Evolutionary conservation across 129 eudicot genomes (phyloP).

Genomic region (Cynara cardunculus): DNA sequence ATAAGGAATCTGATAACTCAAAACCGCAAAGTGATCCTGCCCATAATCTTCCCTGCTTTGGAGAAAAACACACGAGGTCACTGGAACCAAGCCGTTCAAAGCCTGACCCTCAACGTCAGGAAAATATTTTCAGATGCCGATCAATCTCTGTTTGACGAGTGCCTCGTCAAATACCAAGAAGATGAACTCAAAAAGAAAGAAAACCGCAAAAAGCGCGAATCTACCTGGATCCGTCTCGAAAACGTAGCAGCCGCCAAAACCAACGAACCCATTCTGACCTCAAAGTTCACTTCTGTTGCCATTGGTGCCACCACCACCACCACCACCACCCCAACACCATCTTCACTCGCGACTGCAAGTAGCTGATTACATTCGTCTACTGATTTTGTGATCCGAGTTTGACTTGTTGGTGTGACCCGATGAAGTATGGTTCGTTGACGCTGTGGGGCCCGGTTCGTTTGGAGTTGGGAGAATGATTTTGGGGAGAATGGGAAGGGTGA

Average conservation of each 20-base stretch:
- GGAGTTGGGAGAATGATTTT: neutral
- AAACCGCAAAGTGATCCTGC: constrained; percentile 58
- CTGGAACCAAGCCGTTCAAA: constrained; percentile 79
- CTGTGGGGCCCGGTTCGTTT: constrained; percentile 17
- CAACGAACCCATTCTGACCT: constrained; percentile 37
- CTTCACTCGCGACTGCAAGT: constrained; percentile 11
- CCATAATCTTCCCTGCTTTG: constrained; percentile 57
- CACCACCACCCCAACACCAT: too few species aligned
- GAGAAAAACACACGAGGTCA: constrained; percentile 55
- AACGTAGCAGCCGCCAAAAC: constrained; percentile 38
- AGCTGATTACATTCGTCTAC: constrained; percentile 25
- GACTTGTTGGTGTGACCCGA: constrained; percentile 9
- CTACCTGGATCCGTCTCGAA: constrained; percentile 45
- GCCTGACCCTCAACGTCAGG: constrained; percentile 58
- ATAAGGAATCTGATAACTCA: constrained; percentile 51
- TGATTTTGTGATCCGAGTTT: constrained; percentile 13
- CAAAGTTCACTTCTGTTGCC: constrained; percentile 35
- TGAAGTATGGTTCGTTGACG: constrained; percentile 10
- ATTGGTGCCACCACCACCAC: too few species aligned
- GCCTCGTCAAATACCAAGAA: constrained; percentile 50
- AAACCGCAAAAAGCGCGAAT: constrained; percentile 43
- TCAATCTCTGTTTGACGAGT: constrained; percentile 57
- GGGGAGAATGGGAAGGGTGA: constrained; percentile 20
- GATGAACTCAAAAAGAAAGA: constrained; percentile 53
- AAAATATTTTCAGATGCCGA: constrained; percentile 55